phyloP scores from a whole-genome alignment of 2,329 filamentous ascomycete genomes.

The Trichophyton schoenleinii region DNA sequence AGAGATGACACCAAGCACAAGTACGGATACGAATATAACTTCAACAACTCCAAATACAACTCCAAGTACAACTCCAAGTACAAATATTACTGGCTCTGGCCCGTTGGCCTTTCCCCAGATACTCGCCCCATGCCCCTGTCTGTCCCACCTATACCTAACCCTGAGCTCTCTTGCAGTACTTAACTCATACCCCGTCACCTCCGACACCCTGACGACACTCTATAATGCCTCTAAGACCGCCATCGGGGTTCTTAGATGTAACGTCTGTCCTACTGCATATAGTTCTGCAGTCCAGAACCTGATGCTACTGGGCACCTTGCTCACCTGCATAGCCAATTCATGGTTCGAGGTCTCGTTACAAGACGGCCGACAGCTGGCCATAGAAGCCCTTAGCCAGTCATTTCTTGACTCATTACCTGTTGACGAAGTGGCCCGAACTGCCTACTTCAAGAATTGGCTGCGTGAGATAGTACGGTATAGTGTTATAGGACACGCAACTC shows the following conservation, averaged over 20 bases:
- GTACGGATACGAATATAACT: neutral
- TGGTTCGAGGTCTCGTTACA: slow-evolving; percentile 31
- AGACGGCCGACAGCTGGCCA: slow-evolving; percentile 26
- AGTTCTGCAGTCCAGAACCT: slow-evolving; percentile 34
- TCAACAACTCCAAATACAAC: neutral
- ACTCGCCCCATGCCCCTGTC: slow-evolving; percentile 25
- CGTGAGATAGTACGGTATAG: slow-evolving; percentile 25
- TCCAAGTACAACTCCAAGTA: neutral
- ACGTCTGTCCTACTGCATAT: slow-evolving; percentile 30
- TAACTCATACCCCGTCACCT: slow-evolving; percentile 31
- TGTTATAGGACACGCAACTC: slow-evolving; percentile 23
- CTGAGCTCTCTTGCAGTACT: slow-evolving; percentile 32
- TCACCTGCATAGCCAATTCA: slow-evolving; percentile 33
- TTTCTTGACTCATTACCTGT: slow-evolving; percentile 20
- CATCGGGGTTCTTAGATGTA: slow-evolving; percentile 31
- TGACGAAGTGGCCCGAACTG: slow-evolving; percentile 18
- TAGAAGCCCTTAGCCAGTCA: slow-evolving; percentile 22
- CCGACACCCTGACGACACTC: slow-evolving; percentile 33
- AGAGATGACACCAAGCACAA: neutral
- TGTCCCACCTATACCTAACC: slow-evolving; percentile 33
- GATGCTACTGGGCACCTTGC: slow-evolving; percentile 34
- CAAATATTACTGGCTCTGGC: neutral
- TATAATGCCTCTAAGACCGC: slow-evolving; percentile 33
- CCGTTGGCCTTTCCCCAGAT: neutral
- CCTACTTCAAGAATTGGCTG: slow-evolving; percentile 29